These are phyloP conservation scores for Rubus idaeus DNA, from an alignment of 306 rosid species.

Conservation along the genomic window DNA sequence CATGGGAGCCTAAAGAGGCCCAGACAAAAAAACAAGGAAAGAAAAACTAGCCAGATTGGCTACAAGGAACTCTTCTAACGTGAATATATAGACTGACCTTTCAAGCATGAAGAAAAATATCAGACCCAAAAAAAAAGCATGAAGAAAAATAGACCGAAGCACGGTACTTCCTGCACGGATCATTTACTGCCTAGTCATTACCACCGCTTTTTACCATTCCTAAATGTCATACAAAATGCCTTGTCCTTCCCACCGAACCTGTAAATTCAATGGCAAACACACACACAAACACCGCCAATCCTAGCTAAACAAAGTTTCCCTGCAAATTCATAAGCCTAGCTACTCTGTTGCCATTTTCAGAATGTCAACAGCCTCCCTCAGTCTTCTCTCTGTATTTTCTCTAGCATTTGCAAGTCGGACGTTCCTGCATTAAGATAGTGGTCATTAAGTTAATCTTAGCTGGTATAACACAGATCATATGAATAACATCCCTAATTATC, in stretches of 20 bases:
- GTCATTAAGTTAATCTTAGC: not conserved
- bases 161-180: not conserved
- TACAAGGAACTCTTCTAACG: too few species aligned
- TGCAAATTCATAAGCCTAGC: not conserved
- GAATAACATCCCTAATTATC: not conserved
- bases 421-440: slow-evolving; percentile 47
- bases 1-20: too few species aligned
- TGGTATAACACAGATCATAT: not conserved
- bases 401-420: slow-evolving; percentile 38
- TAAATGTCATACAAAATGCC: not conserved
- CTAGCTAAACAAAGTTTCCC: not conserved
- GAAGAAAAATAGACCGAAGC: too few species aligned
- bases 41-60: too few species aligned
- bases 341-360: slow-evolving; percentile 43
- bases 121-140: not conserved
- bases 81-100: not conserved
- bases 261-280: slow-evolving; percentile 9
- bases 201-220: not conserved
- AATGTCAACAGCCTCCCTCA: slow-evolving; percentile 70
- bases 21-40: too few species aligned
- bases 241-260: slow-evolving; percentile 10
- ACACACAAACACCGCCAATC: not conserved
- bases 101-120: not conserved
- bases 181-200: slow-evolving; percentile 1
- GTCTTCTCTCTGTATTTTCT: slow-evolving; percentile 60